These are phyloP conservation scores for Tardiomyces blankii DNA, from an alignment of 1,139 yeast genomes.

Conservation along the genomic window DNA sequence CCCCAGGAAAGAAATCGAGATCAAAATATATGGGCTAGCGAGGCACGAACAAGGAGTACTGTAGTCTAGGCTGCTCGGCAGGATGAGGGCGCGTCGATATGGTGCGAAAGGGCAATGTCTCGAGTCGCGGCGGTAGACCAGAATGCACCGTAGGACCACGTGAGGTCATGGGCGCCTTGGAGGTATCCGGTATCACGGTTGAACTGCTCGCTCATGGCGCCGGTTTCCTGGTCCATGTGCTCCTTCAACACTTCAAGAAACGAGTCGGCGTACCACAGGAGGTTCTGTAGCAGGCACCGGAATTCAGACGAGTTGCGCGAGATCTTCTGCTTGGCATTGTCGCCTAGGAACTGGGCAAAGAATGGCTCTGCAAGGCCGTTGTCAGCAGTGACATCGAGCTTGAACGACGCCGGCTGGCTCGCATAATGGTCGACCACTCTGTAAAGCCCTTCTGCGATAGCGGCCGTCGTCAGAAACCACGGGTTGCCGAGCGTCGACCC, in stretches of 20 bases:
- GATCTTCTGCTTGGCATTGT: not conserved
- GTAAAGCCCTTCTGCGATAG: conserved; percentile 54
- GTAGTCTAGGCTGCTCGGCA: not conserved
- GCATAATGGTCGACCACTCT: conserved; percentile 26
- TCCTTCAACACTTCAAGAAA: conserved; percentile 59
- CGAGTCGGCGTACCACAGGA: conserved; percentile 51
- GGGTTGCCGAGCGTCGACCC: conserved; percentile 78
- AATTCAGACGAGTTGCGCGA: conserved; percentile 9
- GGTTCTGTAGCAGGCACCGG: conserved; percentile 9
- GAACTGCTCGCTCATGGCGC: conserved; percentile 90
- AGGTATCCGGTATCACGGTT: conserved; percentile 69
- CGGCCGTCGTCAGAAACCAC: conserved; percentile 83
- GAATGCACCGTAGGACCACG: conserved; percentile 86
- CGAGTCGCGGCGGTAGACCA: conserved; percentile 41
- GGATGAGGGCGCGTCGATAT: not conserved
- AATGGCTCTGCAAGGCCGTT: conserved; percentile 6
- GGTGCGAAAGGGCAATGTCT: not conserved
- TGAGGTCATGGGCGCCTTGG: conserved; percentile 79
- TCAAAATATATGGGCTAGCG: no score
- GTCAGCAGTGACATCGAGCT: conserved; percentile 21
- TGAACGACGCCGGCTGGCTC: conserved; percentile 22
- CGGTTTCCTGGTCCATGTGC: conserved; percentile 46
- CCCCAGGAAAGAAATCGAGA: no score
- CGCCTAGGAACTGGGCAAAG: conserved; percentile 4
- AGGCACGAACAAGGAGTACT: no score